These are phyloP conservation scores for Jatropha podagrica DNA, from an alignment of 441 rosid genomes.

Conservation along the genomic window DNA sequence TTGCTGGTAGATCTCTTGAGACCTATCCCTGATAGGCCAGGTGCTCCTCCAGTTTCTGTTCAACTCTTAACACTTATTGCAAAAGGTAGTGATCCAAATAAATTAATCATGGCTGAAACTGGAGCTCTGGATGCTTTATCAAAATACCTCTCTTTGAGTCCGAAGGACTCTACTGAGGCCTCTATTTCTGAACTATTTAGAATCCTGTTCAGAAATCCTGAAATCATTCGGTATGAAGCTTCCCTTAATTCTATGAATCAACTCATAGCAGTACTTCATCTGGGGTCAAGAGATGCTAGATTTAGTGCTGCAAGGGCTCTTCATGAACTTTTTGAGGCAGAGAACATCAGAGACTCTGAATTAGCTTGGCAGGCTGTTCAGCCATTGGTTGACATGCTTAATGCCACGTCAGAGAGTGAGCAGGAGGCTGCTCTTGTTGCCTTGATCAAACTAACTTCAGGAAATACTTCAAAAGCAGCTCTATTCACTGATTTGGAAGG, in stretches of 20 bases:
- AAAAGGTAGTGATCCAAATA: conserved; percentile 65
- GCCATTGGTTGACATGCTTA: conserved; percentile 81
- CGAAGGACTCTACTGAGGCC: conserved; percentile 75
- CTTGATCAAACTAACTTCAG: conserved; percentile 64
- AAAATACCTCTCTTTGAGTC: conserved; percentile 75
- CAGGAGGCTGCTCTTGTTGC: conserved; percentile 67
- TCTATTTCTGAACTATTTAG: conserved; percentile 62
- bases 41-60: conserved; percentile 68
- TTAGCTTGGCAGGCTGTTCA: conserved; percentile 70
- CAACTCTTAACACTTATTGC: conserved; percentile 64
- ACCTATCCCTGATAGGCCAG: conserved; percentile 88
- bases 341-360: conserved; percentile 72
- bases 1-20: conserved; percentile 85
- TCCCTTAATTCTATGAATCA: conserved; percentile 67
- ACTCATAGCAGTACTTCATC: conserved; percentile 68
- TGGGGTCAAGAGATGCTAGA: conserved; percentile 69
- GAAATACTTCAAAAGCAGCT: conserved; percentile 48
- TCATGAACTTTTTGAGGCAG: conserved; percentile 63
- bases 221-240: conserved; percentile 62
- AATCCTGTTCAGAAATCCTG: conserved; percentile 58
- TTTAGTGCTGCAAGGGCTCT: conserved; percentile 79
- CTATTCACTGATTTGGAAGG: conserved; percentile 58
- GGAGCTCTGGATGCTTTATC: conserved; percentile 85
- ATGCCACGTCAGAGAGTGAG: conserved; percentile 66
- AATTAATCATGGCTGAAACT: conserved; percentile 75